A percentile compares a stretch with the other conserved stretches of the same genome.
These are phyloP conservation scores for Dysphania ambrosioides DNA, from an alignment of 148 eudicot genomes.

Conservation along the genomic window DNA sequence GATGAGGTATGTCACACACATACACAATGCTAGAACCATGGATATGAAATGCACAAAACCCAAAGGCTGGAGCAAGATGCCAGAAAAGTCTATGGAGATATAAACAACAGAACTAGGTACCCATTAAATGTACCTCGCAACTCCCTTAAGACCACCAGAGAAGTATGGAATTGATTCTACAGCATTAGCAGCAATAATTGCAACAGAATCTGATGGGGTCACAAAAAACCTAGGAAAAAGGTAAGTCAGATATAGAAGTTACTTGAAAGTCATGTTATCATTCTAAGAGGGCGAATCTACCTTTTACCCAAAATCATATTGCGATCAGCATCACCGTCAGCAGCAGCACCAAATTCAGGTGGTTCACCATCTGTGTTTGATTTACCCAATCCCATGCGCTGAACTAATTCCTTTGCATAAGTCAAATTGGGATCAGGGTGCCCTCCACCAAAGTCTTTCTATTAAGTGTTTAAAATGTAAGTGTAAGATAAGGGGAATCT, in stretches of 20 bases:
- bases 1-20: neutral
- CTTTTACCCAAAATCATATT: slow-evolving; percentile 97
- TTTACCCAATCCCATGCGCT: slow-evolving; percentile 90
- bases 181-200: slow-evolving; percentile 97
- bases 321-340: slow-evolving; percentile 98
- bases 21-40: neutral
- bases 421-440: slow-evolving; percentile 99
- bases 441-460: slow-evolving; percentile 99
- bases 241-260: slow-evolving; percentile 13
- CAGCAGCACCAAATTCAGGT: slow-evolving; percentile 98
- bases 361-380: slow-evolving; percentile 55
- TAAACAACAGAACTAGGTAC: slow-evolving; percentile 6
- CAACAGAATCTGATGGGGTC: slow-evolving; percentile 96
- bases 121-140: slow-evolving; percentile 71
- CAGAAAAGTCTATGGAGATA: neutral
- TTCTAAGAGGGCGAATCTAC: slow-evolving; percentile 30
- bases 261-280: neutral
- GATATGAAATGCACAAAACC: neutral
- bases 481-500: neutral
- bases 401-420: slow-evolving; percentile 90
- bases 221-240: slow-evolving; percentile 75
- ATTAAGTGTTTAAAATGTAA: slow-evolving; percentile 16
- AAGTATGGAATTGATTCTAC: slow-evolving; percentile 88
- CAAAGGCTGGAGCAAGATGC: slow-evolving; percentile 8
- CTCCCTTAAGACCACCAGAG: slow-evolving; percentile 89